Conservation (phyloP, 495 filamentous ascomycete species). For the Daldinia childiae region DNA sequence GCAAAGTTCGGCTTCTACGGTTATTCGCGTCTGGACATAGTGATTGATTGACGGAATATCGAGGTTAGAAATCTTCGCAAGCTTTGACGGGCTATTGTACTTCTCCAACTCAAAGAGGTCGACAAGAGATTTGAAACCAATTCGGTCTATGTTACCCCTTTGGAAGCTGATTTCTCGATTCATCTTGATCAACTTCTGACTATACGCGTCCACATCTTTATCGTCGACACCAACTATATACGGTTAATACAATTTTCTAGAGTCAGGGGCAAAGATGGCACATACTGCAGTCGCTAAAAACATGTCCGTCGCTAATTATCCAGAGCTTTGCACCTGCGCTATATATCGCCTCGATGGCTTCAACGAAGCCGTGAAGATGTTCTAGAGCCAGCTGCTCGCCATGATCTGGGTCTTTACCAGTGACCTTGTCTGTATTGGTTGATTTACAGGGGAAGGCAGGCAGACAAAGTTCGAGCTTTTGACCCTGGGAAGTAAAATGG, state of each 20-base stretch:
- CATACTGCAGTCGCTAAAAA: slow-evolving; percentile 55
- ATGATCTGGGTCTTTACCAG: slow-evolving; percentile 41
- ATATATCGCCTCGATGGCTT: slow-evolving; percentile 46
- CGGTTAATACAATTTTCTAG: not conserved
- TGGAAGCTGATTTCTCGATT: slow-evolving; percentile 39
- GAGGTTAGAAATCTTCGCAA: slow-evolving; percentile 6
- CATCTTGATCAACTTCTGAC: slow-evolving; percentile 46
- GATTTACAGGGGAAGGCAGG: slow-evolving; percentile 52
- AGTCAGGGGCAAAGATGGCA: not conserved
- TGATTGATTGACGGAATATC: slow-evolving; percentile 40
- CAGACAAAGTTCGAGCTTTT: slow-evolving; percentile 39
- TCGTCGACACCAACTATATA: slow-evolving; percentile 53
- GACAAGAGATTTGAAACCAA: slow-evolving; percentile 43
- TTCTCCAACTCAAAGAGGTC: slow-evolving; percentile 42
- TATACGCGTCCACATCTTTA: slow-evolving; percentile 49
- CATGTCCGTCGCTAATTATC: slow-evolving; percentile 56
- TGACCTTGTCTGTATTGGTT: slow-evolving; percentile 45
- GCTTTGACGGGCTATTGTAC: slow-evolving; percentile 3
- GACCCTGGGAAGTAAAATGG: slow-evolving; percentile 42
- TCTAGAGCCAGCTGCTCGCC: slow-evolving; percentile 48
- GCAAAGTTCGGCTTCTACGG: slow-evolving; percentile 50
- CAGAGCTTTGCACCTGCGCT: slow-evolving; percentile 47
- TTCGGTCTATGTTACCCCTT: slow-evolving; percentile 15
- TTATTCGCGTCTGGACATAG: slow-evolving; percentile 44
- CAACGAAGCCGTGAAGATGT: slow-evolving; percentile 46